These are phyloP conservation scores for Globisporangium splendens DNA, from an alignment of 352 stramenopile genomes.

Conservation along the genomic window DNA sequence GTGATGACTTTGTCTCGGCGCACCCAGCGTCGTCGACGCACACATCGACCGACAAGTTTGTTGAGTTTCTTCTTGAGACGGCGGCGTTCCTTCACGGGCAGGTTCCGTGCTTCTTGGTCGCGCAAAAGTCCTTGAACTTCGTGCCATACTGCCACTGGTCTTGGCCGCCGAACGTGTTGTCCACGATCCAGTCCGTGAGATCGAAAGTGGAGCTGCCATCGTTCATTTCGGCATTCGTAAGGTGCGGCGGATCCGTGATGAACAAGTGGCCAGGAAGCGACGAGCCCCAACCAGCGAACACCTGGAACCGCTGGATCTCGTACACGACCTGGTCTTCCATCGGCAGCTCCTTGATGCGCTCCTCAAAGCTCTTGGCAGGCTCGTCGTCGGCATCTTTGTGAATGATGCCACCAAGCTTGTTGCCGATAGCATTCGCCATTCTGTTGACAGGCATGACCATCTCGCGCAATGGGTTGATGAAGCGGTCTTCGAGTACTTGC, in stretches of 20 bases:
- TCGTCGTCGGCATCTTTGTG: slow-evolving; percentile 29
- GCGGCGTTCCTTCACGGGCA: slow-evolving; percentile 48
- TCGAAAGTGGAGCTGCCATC: slow-evolving; percentile 58
- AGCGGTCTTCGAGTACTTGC: slow-evolving; percentile 70
- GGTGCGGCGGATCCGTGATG: slow-evolving; percentile 68
- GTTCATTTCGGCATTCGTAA: slow-evolving; percentile 75
- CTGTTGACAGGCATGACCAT: slow-evolving; percentile 67
- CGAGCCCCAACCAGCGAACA: slow-evolving; percentile 81
- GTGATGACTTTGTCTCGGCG: slow-evolving; percentile 65
- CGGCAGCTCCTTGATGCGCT: slow-evolving; percentile 49
- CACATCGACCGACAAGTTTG: slow-evolving; percentile 72
- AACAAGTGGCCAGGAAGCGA: slow-evolving; percentile 72
- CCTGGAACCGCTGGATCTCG: slow-evolving; percentile 83
- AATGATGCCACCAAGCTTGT: slow-evolving; percentile 33
- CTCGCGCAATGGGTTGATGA: slow-evolving; percentile 73
- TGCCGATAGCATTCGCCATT: slow-evolving; percentile 29
- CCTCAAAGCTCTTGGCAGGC: slow-evolving; percentile 48
- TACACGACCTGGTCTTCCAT: slow-evolving; percentile 69
- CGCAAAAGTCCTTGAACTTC: slow-evolving; percentile 84
- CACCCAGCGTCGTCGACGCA: slow-evolving; percentile 76
- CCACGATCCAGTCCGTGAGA: slow-evolving; percentile 73
- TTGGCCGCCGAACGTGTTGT: slow-evolving; percentile 60
- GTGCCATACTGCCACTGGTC: slow-evolving; percentile 86
- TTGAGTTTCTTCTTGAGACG: slow-evolving; percentile 82
- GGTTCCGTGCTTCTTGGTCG: slow-evolving; percentile 42